These are phyloP conservation scores for Forsythia suspensa DNA, from an alignment of 257 asterid species.

Conservation along the genomic window DNA sequence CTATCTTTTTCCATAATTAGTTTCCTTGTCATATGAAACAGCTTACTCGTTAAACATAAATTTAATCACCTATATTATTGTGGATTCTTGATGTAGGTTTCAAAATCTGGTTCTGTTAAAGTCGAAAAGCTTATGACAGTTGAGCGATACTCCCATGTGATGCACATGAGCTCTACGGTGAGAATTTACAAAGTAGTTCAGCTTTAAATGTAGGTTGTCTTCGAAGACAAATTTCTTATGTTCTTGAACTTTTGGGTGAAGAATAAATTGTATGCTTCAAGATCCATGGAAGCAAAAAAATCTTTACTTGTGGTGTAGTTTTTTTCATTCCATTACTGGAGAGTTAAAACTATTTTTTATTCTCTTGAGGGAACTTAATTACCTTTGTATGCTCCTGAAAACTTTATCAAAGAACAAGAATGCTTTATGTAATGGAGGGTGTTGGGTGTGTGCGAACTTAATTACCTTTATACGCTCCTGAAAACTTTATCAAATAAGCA, in stretches of 20 bases:
- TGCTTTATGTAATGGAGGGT: no score
- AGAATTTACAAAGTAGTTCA: slow-evolving; percentile 27
- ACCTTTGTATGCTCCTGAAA: no score
- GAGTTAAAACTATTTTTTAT: no score
- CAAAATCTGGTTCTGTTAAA: slow-evolving; percentile 77
- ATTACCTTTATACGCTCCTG: no score
- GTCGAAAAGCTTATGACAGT: slow-evolving; percentile 82
- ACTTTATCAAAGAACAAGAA: neutral
- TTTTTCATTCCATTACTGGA: no score
- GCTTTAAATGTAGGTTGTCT: neutral
- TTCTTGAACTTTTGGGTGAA: no score
- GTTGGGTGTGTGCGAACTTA: no score
- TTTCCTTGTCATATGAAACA: neutral
- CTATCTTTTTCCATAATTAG: neutral
- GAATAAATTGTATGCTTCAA: no score
- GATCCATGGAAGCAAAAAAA: no score
- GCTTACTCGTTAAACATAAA: neutral
- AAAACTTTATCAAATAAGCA: neutral
- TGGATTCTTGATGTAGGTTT: slow-evolving; percentile 53
- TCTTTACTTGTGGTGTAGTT: no score
- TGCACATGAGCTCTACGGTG: slow-evolving; percentile 97
- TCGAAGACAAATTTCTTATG: no score
- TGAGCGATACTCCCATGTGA: slow-evolving; percentile 88
- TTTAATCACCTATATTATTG: neutral
- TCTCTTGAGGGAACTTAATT: no score